Evolutionary conservation across 805 yeast species (phyloP).

Genomic region (Pichia scutulata): DNA sequence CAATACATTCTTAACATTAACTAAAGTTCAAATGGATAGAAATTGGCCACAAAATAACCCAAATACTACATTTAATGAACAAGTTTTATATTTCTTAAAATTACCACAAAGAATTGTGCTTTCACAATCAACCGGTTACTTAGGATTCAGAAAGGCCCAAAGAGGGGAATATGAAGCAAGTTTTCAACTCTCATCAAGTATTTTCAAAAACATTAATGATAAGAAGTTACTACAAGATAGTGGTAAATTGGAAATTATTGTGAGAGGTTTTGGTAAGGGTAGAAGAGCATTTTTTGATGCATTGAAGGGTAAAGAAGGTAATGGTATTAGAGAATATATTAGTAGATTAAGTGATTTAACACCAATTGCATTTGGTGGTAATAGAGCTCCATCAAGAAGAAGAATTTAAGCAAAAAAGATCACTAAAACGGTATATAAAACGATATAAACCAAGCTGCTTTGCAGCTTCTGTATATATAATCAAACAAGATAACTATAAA

Average conservation of each 20-base stretch:
- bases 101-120: conserved; percentile 70
- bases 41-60: conserved; percentile 52
- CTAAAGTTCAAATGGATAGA: conserved; percentile 60
- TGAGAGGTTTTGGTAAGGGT: conserved; percentile 83
- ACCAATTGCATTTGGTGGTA: conserved; percentile 86
- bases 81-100: conserved; percentile 69
- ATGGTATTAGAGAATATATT: conserved; percentile 54
- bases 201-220: conserved; percentile 66
- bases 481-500: neutral
- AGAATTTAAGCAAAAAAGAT: conserved; percentile 36
- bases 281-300: conserved; percentile 82
- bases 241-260: conserved; percentile 64
- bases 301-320: conserved; percentile 83
- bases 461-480: neutral
- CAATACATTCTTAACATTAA: conserved; percentile 73
- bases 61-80: conserved; percentile 50
- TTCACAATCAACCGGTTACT: conserved; percentile 69
- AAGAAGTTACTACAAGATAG: conserved; percentile 25
- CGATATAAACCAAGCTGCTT: neutral
- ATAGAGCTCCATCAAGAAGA: conserved; percentile 73
- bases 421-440: neutral
- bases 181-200: conserved; percentile 69
- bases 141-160: conserved; percentile 85
- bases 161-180: conserved; percentile 92
- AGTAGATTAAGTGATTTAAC: conserved; percentile 73